A percentile compares a stretch with the other conserved stretches of the same genome.
Evolutionary conservation across 1,284 basidiomycete genomes (phyloP).

Genomic region (Abortiporus biennis): DNA sequence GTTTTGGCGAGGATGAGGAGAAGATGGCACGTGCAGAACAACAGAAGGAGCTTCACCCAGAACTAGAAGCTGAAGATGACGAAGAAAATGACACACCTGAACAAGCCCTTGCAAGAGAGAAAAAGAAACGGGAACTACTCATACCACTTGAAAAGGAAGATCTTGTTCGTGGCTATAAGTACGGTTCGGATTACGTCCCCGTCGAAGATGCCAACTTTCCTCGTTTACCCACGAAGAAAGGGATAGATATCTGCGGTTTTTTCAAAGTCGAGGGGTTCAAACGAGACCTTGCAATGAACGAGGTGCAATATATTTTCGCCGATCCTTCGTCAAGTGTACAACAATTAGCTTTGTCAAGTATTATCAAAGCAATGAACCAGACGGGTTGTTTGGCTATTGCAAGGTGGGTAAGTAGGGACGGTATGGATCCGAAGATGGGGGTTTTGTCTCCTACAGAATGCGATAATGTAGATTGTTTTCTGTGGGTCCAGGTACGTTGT

Average conservation of each 20-base stretch:
- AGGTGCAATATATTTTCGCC: conserved; percentile 86
- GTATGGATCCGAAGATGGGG: conserved; percentile 82
- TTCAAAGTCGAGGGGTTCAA: conserved; percentile 66
- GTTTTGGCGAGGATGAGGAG: conserved; percentile 26
- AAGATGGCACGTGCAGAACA: conserved; percentile 19
- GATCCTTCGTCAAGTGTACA: conserved; percentile 62
- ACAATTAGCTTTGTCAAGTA: conserved; percentile 81
- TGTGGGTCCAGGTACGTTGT: conserved; percentile 70
- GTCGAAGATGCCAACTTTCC: conserved; percentile 79
- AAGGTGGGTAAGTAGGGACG: conserved; percentile 72
- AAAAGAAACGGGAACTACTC: conserved; percentile 9
- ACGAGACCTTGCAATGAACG: conserved; percentile 78
- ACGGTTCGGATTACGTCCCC: conserved; percentile 86
- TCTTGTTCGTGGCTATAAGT: conserved; percentile 83
- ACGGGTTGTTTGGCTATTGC: conserved; percentile 59
- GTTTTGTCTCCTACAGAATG: conserved; percentile 60
- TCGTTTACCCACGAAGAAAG: conserved; percentile 62
- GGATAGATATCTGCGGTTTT: conserved; percentile 87
- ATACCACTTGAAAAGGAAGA: conserved; percentile 68
- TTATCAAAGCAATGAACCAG: conserved; percentile 74
- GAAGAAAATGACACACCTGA: neutral
- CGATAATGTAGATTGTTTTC: conserved; percentile 69
- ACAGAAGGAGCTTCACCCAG: conserved; percentile 17
- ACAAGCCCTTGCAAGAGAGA: neutral
- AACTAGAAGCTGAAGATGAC: conserved; percentile 21